phyloP scores from a whole-genome alignment of 257 asterid species.

The Nicotiana noctiflora region DNA sequence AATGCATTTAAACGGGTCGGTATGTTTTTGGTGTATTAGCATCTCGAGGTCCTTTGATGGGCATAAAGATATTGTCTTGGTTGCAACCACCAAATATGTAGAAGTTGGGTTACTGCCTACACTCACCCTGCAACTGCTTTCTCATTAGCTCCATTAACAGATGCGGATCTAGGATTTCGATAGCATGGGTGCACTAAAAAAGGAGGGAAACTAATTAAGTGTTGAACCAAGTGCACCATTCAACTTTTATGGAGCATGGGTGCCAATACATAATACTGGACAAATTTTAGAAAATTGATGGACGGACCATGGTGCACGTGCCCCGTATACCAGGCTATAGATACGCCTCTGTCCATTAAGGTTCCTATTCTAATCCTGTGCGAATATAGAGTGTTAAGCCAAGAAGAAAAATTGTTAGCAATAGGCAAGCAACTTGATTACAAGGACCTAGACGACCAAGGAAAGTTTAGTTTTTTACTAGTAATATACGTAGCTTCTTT shows the following conservation, averaged over 20 bases:
- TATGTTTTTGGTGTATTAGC: background rate
- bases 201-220: too few species aligned
- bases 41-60: background rate
- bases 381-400: background rate
- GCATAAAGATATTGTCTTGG: background rate
- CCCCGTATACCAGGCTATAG: too few species aligned
- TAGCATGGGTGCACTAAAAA: too few species aligned
- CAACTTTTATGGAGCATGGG: too few species aligned
- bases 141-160: background rate
- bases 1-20: background rate
- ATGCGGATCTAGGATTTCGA: too few species aligned
- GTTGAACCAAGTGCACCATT: too few species aligned
- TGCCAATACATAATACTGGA: too few species aligned
- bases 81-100: background rate
- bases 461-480: background rate
- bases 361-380: background rate
- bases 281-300: too few species aligned
- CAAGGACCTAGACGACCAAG: background rate
- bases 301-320: too few species aligned
- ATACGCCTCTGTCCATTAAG: too few species aligned
- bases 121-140: background rate
- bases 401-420: background rate
- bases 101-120: background rate
- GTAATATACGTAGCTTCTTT: background rate
- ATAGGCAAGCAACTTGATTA: background rate